A percentile compares a stretch with the other conserved stretches of the same genome.
Evolutionary conservation across 768 basidiomycete genomes (phyloP).

Genomic region (Suillus subalutaceus): DNA sequence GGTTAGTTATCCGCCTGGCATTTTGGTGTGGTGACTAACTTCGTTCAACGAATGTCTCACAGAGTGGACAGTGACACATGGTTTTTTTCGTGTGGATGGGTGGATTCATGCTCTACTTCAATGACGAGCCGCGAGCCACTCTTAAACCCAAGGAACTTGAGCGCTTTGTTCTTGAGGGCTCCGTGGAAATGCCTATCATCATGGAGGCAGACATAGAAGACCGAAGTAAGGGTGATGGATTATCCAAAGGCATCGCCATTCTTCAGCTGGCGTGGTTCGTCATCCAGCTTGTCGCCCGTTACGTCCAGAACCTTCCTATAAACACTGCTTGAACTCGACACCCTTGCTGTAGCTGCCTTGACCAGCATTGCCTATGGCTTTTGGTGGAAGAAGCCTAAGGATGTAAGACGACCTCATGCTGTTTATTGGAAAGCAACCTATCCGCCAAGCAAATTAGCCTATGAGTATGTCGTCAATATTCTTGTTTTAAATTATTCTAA

Average conservation of each 20-base stretch:
- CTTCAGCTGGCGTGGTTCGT: slow-evolving; percentile 41
- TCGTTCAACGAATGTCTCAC: not conserved
- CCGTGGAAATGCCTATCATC: slow-evolving; percentile 16
- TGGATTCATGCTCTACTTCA: slow-evolving; percentile 20
- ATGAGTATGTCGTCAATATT: not conserved
- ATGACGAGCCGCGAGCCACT: slow-evolving; percentile 4
- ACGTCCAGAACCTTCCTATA: slow-evolving; percentile 26
- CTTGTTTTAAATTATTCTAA: not conserved
- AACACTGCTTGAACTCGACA: slow-evolving; percentile 59
- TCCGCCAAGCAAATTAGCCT: not conserved
- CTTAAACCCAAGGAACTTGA: not conserved
- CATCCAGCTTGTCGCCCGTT: slow-evolving; percentile 32
- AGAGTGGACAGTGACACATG: slow-evolving; percentile 17
- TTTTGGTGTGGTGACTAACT: not conserved
- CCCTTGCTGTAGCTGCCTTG: slow-evolving; percentile 35
- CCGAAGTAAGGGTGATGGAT: slow-evolving; percentile 24
- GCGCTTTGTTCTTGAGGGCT: not conserved
- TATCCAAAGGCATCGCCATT: slow-evolving; percentile 39
- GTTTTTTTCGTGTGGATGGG: slow-evolving; percentile 24
- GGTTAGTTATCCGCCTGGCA: not conserved
- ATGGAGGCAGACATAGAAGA: not conserved
- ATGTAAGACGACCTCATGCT: slow-evolving; percentile 26
- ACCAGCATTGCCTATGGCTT: slow-evolving; percentile 34
- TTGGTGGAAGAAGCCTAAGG: slow-evolving; percentile 45
- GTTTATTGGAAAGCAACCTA: not conserved